These are phyloP conservation scores for Kodamaea fukazawae DNA, from an alignment of 805 yeast genomes.

Conservation along the genomic window DNA sequence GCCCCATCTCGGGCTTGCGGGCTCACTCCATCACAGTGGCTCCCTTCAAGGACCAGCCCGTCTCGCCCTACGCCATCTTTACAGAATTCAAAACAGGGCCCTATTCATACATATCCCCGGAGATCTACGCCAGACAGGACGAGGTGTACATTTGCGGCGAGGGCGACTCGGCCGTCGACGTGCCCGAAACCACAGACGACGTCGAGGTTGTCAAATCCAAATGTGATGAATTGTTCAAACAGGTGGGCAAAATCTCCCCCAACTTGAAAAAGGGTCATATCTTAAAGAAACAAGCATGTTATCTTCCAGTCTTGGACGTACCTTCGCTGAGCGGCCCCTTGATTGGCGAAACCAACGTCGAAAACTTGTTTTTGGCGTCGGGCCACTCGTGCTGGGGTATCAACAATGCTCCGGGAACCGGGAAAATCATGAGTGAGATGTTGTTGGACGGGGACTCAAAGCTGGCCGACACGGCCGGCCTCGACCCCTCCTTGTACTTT, in stretches of 20 bases:
- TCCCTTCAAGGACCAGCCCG: slow-evolving; percentile 66
- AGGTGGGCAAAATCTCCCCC: slow-evolving; percentile 74
- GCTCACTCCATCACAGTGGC: slow-evolving; percentile 93
- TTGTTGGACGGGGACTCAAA: slow-evolving; percentile 77
- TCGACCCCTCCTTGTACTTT: slow-evolving; percentile 85
- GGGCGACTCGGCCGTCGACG: slow-evolving; percentile 84
- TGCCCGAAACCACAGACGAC: slow-evolving; percentile 93
- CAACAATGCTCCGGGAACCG: slow-evolving; percentile 96
- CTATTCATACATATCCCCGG: slow-evolving; percentile 78
- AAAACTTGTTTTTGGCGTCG: slow-evolving; percentile 71
- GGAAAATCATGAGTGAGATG: slow-evolving; percentile 86
- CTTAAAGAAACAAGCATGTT: slow-evolving; percentile 87
- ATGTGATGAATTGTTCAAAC: slow-evolving; percentile 82
- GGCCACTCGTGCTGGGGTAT: slow-evolving; percentile 99
- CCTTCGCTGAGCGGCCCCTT: slow-evolving; percentile 92
- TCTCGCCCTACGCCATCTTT: slow-evolving; percentile 91
- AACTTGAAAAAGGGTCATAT: slow-evolving; percentile 72
- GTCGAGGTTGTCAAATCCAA: slow-evolving; percentile 83
- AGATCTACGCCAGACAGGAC: slow-evolving; percentile 90
- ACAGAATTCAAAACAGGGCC: slow-evolving; percentile 81
- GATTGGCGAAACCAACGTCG: slow-evolving; percentile 89
- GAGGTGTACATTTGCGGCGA: slow-evolving; percentile 98
- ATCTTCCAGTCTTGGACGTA: slow-evolving; percentile 89
- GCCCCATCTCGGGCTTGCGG: slow-evolving; percentile 90
- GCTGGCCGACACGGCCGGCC: slow-evolving; percentile 74